Evolutionary conservation across 176 grass and related monocot species (phyloP), one percentile per base, ranked within the genome.

Genomic region (Paspalum vaginatum): DNA sequence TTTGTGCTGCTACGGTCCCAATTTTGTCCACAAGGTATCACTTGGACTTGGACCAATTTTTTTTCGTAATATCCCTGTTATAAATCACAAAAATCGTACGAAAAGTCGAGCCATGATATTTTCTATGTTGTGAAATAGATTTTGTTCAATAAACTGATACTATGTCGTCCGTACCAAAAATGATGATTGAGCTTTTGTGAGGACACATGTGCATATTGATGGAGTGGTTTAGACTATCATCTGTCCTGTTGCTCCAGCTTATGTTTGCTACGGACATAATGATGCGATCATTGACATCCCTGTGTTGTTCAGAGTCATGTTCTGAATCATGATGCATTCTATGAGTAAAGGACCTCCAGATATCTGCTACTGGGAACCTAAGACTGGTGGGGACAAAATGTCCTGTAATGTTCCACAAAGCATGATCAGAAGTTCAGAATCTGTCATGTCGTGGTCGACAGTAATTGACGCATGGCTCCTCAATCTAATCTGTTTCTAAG

Each of bases 291-390:
- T 46, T 79, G 81, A 74, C 61, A 79, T 69, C 61, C 45, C 61
- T 80, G 37, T 39, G 61, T 16, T 70, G 14, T 76, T 11, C 25
- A 76, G 76, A 54, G 63, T 64, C 63, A 76, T 80, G 58, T 80
- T 81, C 24, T 76, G 47, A 88, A 79, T 84, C 70, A 74, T 79
- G 51, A 85, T 55, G 70, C 47, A 8, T 65, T 68, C 38, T 70
- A 76, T 77, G 46, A 76, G 65, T 77, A 20, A 87, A 83, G 62
- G 9, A 40, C 24, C 62, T 69, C 18, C 54, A 65, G 40, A 75
- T 54, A 1, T 75, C 9, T 69, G 57, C 39, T 68, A 10, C 44
- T 80, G 26, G 22, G 74, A 83, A 68, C 22, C 17, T 79, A 67
- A 61, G 24, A 40, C 42, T 75, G 47, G 81, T 80, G 45, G 81